Evolutionary conservation across 768 basidiomycete genomes (phyloP).

Genomic region (Suillus paluster): DNA sequence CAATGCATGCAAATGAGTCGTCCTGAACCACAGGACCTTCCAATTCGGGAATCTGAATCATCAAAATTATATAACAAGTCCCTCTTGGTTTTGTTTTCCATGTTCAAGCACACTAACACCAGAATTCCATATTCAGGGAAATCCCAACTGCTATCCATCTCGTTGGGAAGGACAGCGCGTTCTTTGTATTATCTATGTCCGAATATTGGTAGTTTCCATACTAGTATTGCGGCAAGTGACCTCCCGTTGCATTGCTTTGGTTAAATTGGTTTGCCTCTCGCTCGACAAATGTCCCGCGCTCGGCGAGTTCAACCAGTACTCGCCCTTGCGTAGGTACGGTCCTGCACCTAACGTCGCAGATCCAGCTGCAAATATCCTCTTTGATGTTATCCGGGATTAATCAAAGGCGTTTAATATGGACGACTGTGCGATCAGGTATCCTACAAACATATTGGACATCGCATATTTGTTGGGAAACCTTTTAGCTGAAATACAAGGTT

Average conservation of each 20-base stretch:
- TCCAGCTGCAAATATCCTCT: slow-evolving; percentile 84
- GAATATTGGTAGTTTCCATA: too few species aligned
- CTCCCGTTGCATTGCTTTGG: not conserved
- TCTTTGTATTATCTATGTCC: too few species aligned
- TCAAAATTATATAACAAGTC: too few species aligned
- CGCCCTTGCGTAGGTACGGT: slow-evolving; percentile 67
- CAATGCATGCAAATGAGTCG: not conserved
- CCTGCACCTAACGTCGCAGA: slow-evolving; percentile 79
- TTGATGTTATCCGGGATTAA: slow-evolving; percentile 87
- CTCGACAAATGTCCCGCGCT: too few species aligned
- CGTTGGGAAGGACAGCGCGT: too few species aligned
- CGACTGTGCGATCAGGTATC: slow-evolving; percentile 91
- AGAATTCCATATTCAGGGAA: too few species aligned
- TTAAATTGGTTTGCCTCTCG: slow-evolving; percentile 33
- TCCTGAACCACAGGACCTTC: too few species aligned
- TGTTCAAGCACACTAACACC: too few species aligned
- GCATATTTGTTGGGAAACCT: slow-evolving; percentile 29
- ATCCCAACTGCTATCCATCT: too few species aligned
- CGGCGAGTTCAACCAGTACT: not conserved
- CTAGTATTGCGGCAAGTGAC: too few species aligned
- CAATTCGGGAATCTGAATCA: too few species aligned
- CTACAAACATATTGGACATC: slow-evolving; percentile 86
- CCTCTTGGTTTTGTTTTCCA: too few species aligned
- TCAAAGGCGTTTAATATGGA: slow-evolving; percentile 95
- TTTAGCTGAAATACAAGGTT: slow-evolving; percentile 10